Base-by-base conservation (phyloP, 106 monocot genomes). In the Dendrobium officinale region DNA sequence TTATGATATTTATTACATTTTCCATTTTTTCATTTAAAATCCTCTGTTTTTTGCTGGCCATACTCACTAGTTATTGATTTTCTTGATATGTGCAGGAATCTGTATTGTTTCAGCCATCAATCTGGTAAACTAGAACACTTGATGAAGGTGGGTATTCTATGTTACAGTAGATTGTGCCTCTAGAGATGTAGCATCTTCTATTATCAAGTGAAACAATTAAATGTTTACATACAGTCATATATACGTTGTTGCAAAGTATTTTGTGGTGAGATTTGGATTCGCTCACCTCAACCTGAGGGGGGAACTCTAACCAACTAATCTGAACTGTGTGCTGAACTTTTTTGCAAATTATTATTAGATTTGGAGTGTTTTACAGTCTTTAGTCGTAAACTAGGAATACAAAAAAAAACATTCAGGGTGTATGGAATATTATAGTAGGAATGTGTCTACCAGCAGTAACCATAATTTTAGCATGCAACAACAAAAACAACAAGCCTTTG, bases 121-220 rank as follows among this genome's bases (percentile, higher is more conserved):
- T 95, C 98, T 79, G 98, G 98, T 27, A 98, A 94, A 79, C 95
- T 98, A 64, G 98, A 98, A 76, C 98, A 98, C 86, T 79, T 98
- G 33, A 92, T 98, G 98, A 98, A 98, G 98, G 97, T 94, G 45
- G 83, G 86, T 51, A 67, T 72, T 17, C 13, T 75, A 1, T 68
- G 68, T 29, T 33, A 1, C 13, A 13, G 9, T 68, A 29, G 31
- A 31, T 68, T 68, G 10, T 13, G 29, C 26, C 31, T 33, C 31
- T 33, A 31, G 29, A 10, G 13, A 11, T 68, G 68, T 31, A 68
- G 31, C 61, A 31, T 68, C 68, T 68, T 68, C 68, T 68, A 68
- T 29, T 0, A 29, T 29, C 10, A 68, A 68, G 68, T 33, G 31
- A 33, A 68, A 33, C 68, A 31, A 68, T 68, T 68, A 31, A 10